Evolutionary conservation across 2,329 filamentous ascomycete species (phyloP).

Genomic region (Dactylellina parvicollis): DNA sequence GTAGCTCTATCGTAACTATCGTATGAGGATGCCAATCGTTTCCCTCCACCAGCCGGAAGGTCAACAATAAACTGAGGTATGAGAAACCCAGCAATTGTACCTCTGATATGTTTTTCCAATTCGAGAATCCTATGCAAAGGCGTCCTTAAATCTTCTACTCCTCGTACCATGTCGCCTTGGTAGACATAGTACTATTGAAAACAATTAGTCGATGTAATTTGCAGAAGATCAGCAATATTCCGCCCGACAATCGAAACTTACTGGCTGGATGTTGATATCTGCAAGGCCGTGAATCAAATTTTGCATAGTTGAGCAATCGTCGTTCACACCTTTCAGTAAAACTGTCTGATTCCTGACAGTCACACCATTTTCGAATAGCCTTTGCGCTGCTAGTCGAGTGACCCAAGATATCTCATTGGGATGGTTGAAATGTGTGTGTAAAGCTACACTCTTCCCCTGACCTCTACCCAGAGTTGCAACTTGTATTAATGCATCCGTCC

Average conservation of each 20-base stretch:
- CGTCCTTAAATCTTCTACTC: constrained; percentile 71
- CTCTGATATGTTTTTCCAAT: constrained; percentile 69
- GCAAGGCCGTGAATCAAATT: constrained; percentile 67
- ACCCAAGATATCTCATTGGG: constrained; percentile 72
- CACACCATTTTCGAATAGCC: constrained; percentile 66
- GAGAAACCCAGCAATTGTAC: constrained; percentile 71
- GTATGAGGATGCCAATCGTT: constrained; percentile 68
- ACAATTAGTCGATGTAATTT: constrained; percentile 7
- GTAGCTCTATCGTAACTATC: constrained; percentile 67
- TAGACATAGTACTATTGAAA: constrained; percentile 71
- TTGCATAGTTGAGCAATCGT: constrained; percentile 67
- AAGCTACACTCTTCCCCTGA: constrained; percentile 69
- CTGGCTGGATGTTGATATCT: constrained; percentile 69
- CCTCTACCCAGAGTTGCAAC: constrained; percentile 66
- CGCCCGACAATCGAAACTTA: constrained; percentile 59
- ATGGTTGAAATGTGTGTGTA: constrained; percentile 75
- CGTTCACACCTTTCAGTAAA: constrained; percentile 70
- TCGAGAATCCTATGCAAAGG: constrained; percentile 70
- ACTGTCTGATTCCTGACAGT: constrained; percentile 71
- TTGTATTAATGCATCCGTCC: constrained; percentile 67
- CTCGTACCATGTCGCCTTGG: constrained; percentile 71
- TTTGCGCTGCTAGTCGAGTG: constrained; percentile 66
- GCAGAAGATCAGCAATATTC: too few relatives aligned
- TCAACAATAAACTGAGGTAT: constrained; percentile 73
- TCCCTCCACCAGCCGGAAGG: constrained; percentile 72